Evolutionary conservation across 148 eudicot species (phyloP).

Genomic region (Spergularia bocconei): DNA sequence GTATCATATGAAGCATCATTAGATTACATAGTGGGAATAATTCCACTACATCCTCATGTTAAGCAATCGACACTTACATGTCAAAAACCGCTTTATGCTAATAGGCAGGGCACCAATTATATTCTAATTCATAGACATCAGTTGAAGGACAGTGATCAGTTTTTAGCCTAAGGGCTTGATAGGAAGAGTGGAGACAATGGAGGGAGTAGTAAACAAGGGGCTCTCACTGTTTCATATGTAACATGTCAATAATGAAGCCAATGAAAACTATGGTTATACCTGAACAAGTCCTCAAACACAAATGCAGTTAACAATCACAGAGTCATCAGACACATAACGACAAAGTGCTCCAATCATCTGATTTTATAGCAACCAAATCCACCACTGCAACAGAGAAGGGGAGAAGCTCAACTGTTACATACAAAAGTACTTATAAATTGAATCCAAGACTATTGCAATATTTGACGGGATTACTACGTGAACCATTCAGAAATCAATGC

Average conservation of each 20-base stretch:
- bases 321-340: slow-evolving; percentile 83
- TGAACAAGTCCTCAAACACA: slow-evolving; percentile 90
- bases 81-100: too few species aligned
- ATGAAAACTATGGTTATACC: slow-evolving; percentile 40
- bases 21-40: too few species aligned
- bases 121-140: too few species aligned
- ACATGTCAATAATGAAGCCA: slow-evolving; percentile 6
- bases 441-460: neutral
- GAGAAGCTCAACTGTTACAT: neutral
- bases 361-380: slow-evolving; percentile 67
- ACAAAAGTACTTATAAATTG: neutral
- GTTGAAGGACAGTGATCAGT: too few species aligned
- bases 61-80: too few species aligned
- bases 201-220: neutral
- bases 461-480: neutral
- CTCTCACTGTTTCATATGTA: neutral
- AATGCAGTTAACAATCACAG: slow-evolving; percentile 83
- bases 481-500: too few species aligned
- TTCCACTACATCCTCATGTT: too few species aligned
- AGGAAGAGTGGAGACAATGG: neutral
- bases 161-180: too few species aligned
- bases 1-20: too few species aligned
- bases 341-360: slow-evolving; percentile 85
- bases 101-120: too few species aligned
- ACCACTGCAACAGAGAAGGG: slow-evolving; percentile 55